Percentiles rank a stretch among this genome's conserved stretches.
Evolutionary conservation across 2,329 filamentous ascomycete species (phyloP).

Genomic region (Alternaria rosae): DNA sequence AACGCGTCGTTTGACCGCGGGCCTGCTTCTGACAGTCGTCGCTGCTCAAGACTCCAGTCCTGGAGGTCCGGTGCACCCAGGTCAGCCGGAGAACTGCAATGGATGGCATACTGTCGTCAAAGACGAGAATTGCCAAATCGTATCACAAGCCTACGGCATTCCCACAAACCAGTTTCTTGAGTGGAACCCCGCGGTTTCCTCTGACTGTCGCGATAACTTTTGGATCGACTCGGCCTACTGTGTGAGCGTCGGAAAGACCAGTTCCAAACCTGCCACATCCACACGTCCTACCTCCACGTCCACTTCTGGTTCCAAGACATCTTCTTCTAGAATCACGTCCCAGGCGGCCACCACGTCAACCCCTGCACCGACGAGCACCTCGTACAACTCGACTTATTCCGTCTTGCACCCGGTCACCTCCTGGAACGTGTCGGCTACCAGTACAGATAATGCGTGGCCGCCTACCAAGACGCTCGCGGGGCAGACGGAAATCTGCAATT

Average conservation of each 20-base stretch:
- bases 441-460: neutral
- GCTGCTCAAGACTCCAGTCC: neutral
- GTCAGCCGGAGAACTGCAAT: neutral
- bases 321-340: neutral
- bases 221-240: slow-evolving; percentile 3
- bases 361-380: neutral
- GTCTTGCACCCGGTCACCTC: neutral
- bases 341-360: neutral
- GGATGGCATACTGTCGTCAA: neutral
- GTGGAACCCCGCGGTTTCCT: slow-evolving; percentile 1
- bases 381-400: slow-evolving; percentile 1
- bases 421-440: slow-evolving; percentile 1
- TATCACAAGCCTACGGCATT: neutral
- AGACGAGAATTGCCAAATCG: neutral
- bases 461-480: slow-evolving; percentile 1
- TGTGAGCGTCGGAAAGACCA: neutral
- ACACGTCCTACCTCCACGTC: neutral
- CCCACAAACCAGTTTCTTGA: neutral
- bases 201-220: neutral
- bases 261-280: neutral
- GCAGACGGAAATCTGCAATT: neutral
- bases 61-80: neutral
- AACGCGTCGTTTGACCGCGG: neutral
- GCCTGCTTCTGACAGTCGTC: neutral
- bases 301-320: neutral